A percentile compares a stretch with the other conserved stretches of the same genome.
Evolutionary conservation across 345 rosid species (phyloP).

Genomic region (Acer yangbiense): DNA sequence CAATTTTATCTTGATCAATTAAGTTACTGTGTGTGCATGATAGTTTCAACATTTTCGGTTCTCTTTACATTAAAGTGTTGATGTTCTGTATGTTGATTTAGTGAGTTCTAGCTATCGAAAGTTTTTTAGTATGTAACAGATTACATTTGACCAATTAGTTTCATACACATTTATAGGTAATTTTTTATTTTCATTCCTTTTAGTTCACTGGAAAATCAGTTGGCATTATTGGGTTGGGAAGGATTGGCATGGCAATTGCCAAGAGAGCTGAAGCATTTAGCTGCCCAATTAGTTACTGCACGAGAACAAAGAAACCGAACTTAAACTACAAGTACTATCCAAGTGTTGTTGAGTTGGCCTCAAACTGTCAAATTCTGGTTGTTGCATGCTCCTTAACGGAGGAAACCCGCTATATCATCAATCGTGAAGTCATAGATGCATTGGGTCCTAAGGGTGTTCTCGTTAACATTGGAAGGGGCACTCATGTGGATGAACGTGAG

Average conservation of each 20-base stretch:
- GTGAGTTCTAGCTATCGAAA: too few relatives aligned
- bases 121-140: too few relatives aligned
- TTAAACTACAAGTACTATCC: conserved; percentile 55
- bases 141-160: not conserved
- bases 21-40: too few relatives aligned
- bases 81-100: too few relatives aligned
- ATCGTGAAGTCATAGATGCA: conserved; percentile 63
- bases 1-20: too few relatives aligned
- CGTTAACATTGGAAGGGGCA: conserved; percentile 68
- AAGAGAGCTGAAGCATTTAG: conserved; percentile 75
- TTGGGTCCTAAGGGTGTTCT: conserved; percentile 70
- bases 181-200: too few relatives aligned
- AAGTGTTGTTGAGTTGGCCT: conserved; percentile 55
- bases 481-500: conserved; percentile 66
- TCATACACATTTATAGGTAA: not conserved
- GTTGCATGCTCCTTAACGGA: conserved; percentile 63
- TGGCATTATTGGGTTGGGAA: conserved; percentile 73
- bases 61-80: too few relatives aligned
- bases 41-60: too few relatives aligned
- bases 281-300: conserved; percentile 62
- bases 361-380: conserved; percentile 59
- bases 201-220: conserved; percentile 23
- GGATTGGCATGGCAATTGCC: conserved; percentile 72
- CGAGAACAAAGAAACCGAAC: conserved; percentile 51
- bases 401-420: conserved; percentile 55